phyloP scores from a whole-genome alignment of 1,139 yeast genomes.

The Nakaseomyces uthaithaninus region DNA sequence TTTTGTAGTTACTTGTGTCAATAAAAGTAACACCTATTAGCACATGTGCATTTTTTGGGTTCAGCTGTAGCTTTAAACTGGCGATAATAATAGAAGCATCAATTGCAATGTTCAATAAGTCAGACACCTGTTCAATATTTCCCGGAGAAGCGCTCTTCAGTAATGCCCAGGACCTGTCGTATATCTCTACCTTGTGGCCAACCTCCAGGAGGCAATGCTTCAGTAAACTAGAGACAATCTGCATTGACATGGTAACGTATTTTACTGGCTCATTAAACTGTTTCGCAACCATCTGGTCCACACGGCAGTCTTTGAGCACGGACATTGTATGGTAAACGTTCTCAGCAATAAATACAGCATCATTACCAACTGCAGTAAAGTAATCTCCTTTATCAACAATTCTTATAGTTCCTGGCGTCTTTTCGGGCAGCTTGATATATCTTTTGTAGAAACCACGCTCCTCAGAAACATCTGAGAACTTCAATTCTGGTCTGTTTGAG shows the following conservation, averaged over 20 bases:
- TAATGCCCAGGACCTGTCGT: conserved; percentile 50
- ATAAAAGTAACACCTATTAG: conserved; percentile 71
- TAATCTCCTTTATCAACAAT: conserved; percentile 73
- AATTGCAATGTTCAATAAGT: conserved; percentile 49
- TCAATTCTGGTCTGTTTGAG: conserved; percentile 61
- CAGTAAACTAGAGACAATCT: conserved; percentile 60
- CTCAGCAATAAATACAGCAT: conserved; percentile 78
- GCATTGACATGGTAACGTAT: conserved; percentile 70
- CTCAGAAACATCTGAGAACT: conserved; percentile 48
- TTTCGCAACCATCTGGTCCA: conserved; percentile 32
- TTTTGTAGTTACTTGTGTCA: conserved; percentile 58
- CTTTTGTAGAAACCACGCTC: conserved; percentile 51
- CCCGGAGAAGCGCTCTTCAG: conserved; percentile 79
- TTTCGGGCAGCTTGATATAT: conserved; percentile 45
- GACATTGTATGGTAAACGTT: conserved; percentile 73
- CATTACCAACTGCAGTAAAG: conserved; percentile 63
- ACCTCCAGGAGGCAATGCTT: conserved; percentile 59
- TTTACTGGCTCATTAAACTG: conserved; percentile 39
- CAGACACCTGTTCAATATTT: conserved; percentile 74
- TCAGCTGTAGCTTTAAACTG: conserved; percentile 50
- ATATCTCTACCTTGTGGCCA: conserved; percentile 74
- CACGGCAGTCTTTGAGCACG: conserved; percentile 51
- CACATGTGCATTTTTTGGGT: conserved; percentile 37
- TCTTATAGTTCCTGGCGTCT: conserved; percentile 46
- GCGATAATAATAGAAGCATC: conserved; percentile 64